phyloP scores from a whole-genome alignment of 164 flowering plant genomes.

The Kingdonia uniflora region DNA sequence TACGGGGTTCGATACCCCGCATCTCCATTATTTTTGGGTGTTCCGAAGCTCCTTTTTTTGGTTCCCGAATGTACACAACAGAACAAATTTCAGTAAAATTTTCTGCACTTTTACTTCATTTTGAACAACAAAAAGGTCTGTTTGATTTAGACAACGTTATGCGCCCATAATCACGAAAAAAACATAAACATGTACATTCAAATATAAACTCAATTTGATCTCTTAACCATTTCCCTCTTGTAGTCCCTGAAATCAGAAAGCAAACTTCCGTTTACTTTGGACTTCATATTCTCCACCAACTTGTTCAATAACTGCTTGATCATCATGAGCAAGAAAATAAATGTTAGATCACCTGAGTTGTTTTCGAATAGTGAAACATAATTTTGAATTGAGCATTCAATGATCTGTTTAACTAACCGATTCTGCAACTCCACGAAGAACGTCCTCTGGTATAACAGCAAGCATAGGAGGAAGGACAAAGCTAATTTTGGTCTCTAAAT shows the following conservation, averaged over 20 bases:
- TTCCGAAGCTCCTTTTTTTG: too few relatives aligned
- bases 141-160: too few relatives aligned
- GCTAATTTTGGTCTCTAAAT: constrained; percentile 51
- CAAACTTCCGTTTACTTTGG: constrained; percentile 61
- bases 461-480: constrained; percentile 54
- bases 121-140: too few relatives aligned
- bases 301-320: constrained; percentile 39
- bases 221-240: constrained; percentile 33
- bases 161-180: too few relatives aligned
- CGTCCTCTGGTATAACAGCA: constrained; percentile 48
- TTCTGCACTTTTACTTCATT: too few relatives aligned
- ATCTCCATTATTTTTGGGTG: constrained; percentile 35
- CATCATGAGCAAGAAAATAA: neutral
- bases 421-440: constrained; percentile 40
- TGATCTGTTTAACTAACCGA: constrained; percentile 48
- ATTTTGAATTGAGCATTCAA: too few relatives aligned
- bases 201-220: neutral
- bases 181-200: too few relatives aligned
- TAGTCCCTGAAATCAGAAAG: constrained; percentile 55
- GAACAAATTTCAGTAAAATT: too few relatives aligned
- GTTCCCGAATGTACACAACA: too few relatives aligned
- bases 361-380: too few relatives aligned
- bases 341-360: too few relatives aligned
- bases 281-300: constrained; percentile 68
- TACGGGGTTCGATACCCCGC: constrained; percentile 61